phyloP scores from a whole-genome alignment of 2,329 filamentous ascomycete species.

The Hyphodiscus sp. region DNA sequence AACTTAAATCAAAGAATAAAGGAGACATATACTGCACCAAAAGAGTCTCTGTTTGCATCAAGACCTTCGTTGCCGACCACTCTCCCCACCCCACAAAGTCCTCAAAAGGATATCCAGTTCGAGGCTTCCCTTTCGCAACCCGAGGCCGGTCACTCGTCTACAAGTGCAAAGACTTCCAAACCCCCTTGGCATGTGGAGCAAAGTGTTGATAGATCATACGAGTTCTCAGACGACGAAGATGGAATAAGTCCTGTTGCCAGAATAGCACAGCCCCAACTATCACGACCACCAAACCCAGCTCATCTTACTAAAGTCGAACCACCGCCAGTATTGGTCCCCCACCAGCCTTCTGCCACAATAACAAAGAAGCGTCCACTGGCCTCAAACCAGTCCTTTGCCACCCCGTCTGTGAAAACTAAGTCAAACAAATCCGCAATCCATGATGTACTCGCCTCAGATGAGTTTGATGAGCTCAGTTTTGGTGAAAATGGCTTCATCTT shows the following conservation, averaged over 20 bases:
- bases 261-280: not conserved
- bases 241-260: not conserved
- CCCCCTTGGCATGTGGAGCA: conserved; percentile 1
- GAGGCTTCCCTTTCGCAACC: not conserved
- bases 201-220: conserved; percentile 25
- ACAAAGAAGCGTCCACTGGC: not conserved
- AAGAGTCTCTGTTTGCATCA: too few relatives aligned
- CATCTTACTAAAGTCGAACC: not conserved
- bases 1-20: too few relatives aligned
- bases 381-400: not conserved
- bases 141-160: not conserved
- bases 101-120: not conserved
- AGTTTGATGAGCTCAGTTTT: conserved; percentile 25
- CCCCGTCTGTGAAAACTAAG: not conserved
- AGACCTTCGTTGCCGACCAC: too few relatives aligned
- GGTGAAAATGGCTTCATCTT: conserved; percentile 20
- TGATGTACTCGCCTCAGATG: conserved; percentile 9
- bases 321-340: not conserved
- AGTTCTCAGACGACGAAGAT: conserved; percentile 34
- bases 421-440: conserved; percentile 1
- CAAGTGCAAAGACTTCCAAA: not conserved
- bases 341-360: not conserved
- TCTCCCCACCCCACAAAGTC: not conserved
- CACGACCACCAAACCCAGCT: not conserved
- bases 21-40: too few relatives aligned